Percentiles rank a stretch among this genome's conserved stretches.
These are phyloP conservation scores for Juncus inflexus DNA, from an alignment of 176 grass and related monocot species.

Conservation along the genomic window DNA sequence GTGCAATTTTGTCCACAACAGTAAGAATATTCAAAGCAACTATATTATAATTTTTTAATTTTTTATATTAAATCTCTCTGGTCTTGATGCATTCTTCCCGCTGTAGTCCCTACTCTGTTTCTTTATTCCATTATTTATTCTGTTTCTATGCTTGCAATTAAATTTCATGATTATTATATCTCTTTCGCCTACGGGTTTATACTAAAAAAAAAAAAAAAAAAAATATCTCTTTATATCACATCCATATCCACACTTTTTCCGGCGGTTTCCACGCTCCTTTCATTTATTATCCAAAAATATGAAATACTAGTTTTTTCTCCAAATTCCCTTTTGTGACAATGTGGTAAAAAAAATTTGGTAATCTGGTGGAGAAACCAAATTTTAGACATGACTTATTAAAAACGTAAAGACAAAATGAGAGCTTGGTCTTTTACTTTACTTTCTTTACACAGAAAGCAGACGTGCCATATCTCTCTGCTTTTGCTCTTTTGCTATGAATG, in stretches of 20 bases:
- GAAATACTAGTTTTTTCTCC: neutral
- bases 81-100: neutral
- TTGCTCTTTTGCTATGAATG: neutral
- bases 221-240: slow-evolving; percentile 5
- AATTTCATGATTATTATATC: neutral
- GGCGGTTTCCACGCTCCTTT: slow-evolving; percentile 28
- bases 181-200: too few species aligned
- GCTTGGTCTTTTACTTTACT: neutral
- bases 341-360: neutral
- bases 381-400: too few species aligned
- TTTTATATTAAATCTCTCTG: slow-evolving; percentile 6
- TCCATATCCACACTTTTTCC: slow-evolving; percentile 30
- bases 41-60: neutral
- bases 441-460: neutral
- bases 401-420: neutral
- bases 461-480: too few species aligned
- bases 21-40: slow-evolving; percentile 16
- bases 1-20: slow-evolving; percentile 9
- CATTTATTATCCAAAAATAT: slow-evolving; percentile 20
- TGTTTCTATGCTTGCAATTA: neutral
- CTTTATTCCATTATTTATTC: slow-evolving; percentile 30
- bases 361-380: slow-evolving; percentile 10
- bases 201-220: too few species aligned
- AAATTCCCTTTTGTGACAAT: slow-evolving; percentile 9
- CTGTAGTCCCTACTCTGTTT: slow-evolving; percentile 2